phyloP scores from a whole-genome alignment of 768 basidiomycete genomes.

The Calocera cornea region DNA sequence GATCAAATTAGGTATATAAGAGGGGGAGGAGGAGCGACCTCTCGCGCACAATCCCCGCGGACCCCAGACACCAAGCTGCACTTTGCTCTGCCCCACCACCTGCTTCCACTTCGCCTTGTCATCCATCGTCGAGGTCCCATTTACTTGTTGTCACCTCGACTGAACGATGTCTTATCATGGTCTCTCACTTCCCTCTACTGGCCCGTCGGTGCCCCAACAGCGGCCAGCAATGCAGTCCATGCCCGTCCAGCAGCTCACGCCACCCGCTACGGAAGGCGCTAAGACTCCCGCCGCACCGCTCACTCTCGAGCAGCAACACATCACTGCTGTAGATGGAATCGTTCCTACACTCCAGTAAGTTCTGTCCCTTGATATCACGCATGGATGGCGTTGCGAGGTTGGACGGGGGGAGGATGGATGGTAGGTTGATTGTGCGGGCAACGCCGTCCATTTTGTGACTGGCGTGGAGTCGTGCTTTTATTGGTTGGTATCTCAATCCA shows the following conservation, averaged over 20 bases:
- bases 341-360: slow-evolving; percentile 88
- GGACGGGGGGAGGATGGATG: not conserved
- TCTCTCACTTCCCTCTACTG: not conserved
- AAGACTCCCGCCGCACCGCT: not conserved
- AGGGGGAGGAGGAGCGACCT: not conserved
- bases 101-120: not conserved
- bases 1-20: not conserved
- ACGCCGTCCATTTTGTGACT: not conserved
- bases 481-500: not conserved
- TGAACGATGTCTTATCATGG: not conserved
- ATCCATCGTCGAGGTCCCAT: not conserved
- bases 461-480: not conserved
- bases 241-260: not conserved
- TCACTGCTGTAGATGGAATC: slow-evolving; percentile 93
- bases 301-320: slow-evolving; percentile 66
- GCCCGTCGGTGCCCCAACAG: not conserved
- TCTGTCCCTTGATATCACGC: slow-evolving; percentile 2
- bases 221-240: not conserved
- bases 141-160: not conserved
- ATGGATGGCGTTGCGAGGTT: not conserved
- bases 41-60: not conserved
- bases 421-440: not conserved
- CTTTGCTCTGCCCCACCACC: not conserved
- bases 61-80: not conserved
- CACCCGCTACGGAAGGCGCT: not conserved